Percentiles rank a stretch among this genome's conserved stretches.
Evolutionary conservation across 306 rosid species (phyloP).

Genomic region (Macrotyloma uniflorum): DNA sequence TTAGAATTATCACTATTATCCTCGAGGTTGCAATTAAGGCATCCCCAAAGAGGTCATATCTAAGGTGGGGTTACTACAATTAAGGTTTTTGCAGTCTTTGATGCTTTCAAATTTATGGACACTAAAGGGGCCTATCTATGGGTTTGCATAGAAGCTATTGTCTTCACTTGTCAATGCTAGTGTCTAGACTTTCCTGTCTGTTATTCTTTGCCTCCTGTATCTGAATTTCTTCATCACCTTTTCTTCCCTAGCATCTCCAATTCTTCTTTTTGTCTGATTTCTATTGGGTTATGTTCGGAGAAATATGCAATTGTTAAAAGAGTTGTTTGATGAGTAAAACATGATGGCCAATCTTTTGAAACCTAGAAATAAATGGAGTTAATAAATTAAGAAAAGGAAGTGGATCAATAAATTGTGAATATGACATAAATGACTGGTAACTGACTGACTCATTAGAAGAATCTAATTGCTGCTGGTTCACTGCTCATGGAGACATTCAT

Average conservation of each 20-base stretch:
- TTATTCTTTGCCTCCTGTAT: not conserved
- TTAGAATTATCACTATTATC: no score
- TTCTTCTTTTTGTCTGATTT: not conserved
- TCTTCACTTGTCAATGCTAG: not conserved
- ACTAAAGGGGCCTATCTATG: not conserved
- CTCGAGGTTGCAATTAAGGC: no score
- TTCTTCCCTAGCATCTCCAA: not conserved
- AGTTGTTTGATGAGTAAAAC: not conserved
- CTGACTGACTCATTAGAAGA: not conserved
- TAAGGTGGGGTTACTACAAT: no score
- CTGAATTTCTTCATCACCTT: not conserved
- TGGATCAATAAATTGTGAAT: not conserved
- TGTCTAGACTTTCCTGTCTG: not conserved
- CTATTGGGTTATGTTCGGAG: not conserved
- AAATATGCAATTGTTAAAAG: not conserved
- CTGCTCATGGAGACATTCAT: constrained; percentile 16
- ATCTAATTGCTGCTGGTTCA: constrained; percentile 2
- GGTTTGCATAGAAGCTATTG: not conserved
- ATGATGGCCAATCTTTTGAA: not conserved
- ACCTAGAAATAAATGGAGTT: constrained; percentile 3
- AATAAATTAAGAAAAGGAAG: constrained; percentile 4
- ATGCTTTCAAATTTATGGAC: not conserved
- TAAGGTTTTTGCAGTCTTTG: no score
- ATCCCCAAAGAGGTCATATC: no score
- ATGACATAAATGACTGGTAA: not conserved